Evolutionary conservation across 257 asterid species (phyloP).

Genomic region (Solanum sejunctum): DNA sequence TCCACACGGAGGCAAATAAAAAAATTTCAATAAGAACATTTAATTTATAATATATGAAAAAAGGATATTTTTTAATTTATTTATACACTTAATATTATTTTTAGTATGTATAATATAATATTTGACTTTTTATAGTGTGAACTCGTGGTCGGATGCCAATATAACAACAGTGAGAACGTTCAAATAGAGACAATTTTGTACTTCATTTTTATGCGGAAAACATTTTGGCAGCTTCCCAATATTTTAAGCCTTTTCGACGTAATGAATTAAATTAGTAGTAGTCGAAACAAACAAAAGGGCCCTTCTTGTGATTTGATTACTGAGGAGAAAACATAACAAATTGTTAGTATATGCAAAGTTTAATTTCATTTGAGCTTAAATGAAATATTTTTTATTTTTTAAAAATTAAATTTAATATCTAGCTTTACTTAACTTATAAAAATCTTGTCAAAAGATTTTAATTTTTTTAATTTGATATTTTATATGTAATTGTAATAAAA

Average conservation of each 20-base stretch:
- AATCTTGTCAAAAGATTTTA: not conserved
- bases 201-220: not conserved
- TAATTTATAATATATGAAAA: not conserved
- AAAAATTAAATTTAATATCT: not conserved
- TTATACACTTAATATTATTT: too few relatives aligned
- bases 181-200: not conserved
- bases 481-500: not conserved
- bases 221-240: not conserved
- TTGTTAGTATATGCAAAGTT: not conserved
- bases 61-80: too few relatives aligned
- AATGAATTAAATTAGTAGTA: not conserved
- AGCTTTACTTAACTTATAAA: not conserved
- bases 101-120: too few relatives aligned
- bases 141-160: not conserved
- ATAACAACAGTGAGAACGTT: not conserved
- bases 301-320: not conserved
- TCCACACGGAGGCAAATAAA: not conserved
- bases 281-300: not conserved
- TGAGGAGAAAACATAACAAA: not conserved
- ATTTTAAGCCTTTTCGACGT: not conserved
- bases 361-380: not conserved
- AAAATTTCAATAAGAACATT: not conserved
- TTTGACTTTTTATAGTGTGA: not conserved
- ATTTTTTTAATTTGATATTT: not conserved
- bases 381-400: too few relatives aligned